phyloP scores from a whole-genome alignment of 2,329 filamentous ascomycete genomes.

The Ophiostoma sp. region DNA sequence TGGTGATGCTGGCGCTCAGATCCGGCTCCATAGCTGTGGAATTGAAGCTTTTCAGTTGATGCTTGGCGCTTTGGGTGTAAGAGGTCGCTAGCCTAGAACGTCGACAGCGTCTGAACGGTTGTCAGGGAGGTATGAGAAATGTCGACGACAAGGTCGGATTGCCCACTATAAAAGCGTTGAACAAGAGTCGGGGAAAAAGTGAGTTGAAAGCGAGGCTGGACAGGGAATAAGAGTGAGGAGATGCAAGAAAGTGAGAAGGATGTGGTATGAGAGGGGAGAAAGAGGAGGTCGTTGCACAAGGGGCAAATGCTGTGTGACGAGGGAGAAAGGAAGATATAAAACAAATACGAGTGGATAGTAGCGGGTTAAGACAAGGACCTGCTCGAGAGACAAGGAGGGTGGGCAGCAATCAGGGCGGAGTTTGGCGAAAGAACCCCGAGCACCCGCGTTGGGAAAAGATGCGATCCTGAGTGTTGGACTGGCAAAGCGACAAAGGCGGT shows the following conservation, averaged over 20 bases:
- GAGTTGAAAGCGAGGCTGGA: too few species aligned
- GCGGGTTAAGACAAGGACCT: neutral
- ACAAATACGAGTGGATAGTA: neutral
- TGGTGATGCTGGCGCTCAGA: conserved; percentile 32
- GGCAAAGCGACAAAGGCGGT: too few species aligned
- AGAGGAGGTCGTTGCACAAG: neutral
- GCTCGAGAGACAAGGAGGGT: neutral
- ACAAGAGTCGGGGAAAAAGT: neutral
- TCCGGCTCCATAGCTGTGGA: conserved; percentile 31
- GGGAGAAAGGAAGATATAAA: neutral
- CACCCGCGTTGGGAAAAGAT: neutral
- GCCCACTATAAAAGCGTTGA: neutral
- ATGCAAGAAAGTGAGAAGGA: neutral
- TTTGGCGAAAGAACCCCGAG: neutral
- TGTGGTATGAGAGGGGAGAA: neutral
- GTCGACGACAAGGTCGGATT: neutral
- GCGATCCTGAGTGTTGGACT: too few species aligned
- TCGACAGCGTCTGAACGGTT: neutral
- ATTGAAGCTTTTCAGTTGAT: neutral
- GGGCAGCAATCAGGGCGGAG: neutral
- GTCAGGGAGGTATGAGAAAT: too few species aligned
- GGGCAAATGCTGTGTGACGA: neutral
- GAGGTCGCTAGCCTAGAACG: neutral
- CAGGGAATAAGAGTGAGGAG: neutral
- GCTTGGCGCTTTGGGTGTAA: neutral